Evolutionary conservation across 78 protist species (phyloP), one percentile per base, ranked within the genome.

Genomic region (Dictyostelium citrinum): DNA sequence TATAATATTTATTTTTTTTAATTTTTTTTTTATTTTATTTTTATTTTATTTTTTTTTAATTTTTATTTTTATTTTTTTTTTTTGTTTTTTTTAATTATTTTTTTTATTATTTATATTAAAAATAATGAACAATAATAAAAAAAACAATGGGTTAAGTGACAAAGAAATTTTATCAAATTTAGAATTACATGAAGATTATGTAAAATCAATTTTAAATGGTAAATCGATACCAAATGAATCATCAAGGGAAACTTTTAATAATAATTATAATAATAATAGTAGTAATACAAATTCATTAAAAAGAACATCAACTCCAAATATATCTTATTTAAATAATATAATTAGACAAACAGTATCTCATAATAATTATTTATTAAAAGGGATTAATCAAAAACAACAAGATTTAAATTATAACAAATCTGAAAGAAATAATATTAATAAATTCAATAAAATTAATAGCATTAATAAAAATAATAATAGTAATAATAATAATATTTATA

Each of bases 281-380:
- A 39, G 11, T 64, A 60, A 27, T 43, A 5, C 64, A 1, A 46
- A 46, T 46, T 29, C 49, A 55, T 6, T 80, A 31, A 55, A 27
- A 27, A 88, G 93, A 68, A 86, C 46, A 20, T 37, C 81, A 5
- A 24, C 64, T 2, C 93, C 93, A 22, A 88, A 72, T 46, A 35
- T 88, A 20, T n/a, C 86, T 11, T 88, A 78, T 49, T 29, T 88
- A 49, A 61, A 88, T 22, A 88, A 88, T 88, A 76, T 88, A 9
- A 77, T 88, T 22, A 9, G 37, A 22, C 55, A 78, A 16, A 88
- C 85, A 7, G 85, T 88, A 3, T 39, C 74, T 1, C 85, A 88
- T 64, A 88, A 88, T 27, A 58, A 20, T 17, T 37, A 75, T 24
- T 27, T 71, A 33, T 10, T 33, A 35, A 24, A 45, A 45, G 22